Percentiles rank a stretch among this genome's conserved stretches.
Evolutionary conservation across 2,329 filamentous ascomycete genomes (phyloP).

Genomic region (Ploettnerulaceae sp.): DNA sequence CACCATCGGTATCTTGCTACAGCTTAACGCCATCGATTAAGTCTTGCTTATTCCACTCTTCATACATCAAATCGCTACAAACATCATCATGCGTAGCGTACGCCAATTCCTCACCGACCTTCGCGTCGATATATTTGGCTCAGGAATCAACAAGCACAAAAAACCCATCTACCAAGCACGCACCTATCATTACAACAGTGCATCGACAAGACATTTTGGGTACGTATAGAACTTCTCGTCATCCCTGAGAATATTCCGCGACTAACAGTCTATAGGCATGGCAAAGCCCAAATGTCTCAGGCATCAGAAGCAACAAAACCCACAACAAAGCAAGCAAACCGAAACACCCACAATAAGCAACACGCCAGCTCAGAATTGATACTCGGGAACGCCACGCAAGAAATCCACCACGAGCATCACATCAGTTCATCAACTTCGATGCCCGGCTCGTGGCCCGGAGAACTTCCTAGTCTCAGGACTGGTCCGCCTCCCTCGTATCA

Average conservation of each 20-base stretch:
- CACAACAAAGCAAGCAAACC: neutral
- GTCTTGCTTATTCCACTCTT: neutral
- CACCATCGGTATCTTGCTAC: neutral
- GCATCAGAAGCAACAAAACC: neutral
- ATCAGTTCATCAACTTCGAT: neutral
- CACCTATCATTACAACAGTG: constrained; percentile 2
- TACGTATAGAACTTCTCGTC: neutral
- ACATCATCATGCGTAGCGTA: neutral
- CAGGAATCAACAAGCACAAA: neutral
- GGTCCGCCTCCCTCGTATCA: neutral
- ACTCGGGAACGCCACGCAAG: neutral
- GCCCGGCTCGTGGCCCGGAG: neutral
- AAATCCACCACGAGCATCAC: neutral
- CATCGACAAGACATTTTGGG: neutral
- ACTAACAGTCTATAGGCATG: neutral
- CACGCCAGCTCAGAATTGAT: neutral
- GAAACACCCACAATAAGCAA: neutral
- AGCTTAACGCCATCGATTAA: too few relatives aligned
- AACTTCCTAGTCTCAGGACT: neutral
- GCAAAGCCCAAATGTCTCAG: neutral
- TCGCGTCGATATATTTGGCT: neutral
- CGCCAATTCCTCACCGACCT: neutral
- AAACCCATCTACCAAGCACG: constrained; percentile 1
- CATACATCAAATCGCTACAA: neutral
- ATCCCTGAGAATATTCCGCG: neutral